These are phyloP conservation scores for Coniochaeta hoffmannii DNA, from an alignment of 2,329 filamentous ascomycete species.

Conservation along the genomic window DNA sequence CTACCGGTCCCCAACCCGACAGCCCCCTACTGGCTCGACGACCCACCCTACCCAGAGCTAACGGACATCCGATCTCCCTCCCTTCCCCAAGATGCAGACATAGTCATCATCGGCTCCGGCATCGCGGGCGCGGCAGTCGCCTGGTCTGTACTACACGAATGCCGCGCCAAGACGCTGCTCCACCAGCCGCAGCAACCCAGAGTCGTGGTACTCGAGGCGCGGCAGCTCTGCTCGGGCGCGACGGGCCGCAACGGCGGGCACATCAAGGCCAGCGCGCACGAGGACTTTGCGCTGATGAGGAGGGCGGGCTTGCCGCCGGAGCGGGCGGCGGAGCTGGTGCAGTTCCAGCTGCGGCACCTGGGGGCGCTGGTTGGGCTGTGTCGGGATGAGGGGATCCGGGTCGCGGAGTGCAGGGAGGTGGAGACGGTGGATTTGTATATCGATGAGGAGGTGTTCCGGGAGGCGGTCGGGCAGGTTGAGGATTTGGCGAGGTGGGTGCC, in stretches of 20 bases:
- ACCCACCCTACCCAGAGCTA: constrained; percentile 28
- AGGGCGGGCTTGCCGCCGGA: constrained; percentile 19
- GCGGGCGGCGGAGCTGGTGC: constrained; percentile 30
- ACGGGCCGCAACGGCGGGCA: constrained; percentile 48
- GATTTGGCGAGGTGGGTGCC: constrained; percentile 29
- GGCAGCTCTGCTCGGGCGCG: constrained; percentile 40
- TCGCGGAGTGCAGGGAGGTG: constrained; percentile 34
- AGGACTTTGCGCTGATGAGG: background rate
- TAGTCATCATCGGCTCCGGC: constrained; percentile 46
- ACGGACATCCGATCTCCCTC: constrained; percentile 22
- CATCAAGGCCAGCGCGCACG: constrained; percentile 26
- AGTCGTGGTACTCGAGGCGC: constrained; percentile 43
- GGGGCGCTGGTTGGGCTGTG: constrained; percentile 30
- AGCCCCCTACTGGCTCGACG: constrained; percentile 36
- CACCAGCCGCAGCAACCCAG: background rate
- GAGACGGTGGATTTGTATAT: constrained; percentile 35
- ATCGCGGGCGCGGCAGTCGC: constrained; percentile 40
- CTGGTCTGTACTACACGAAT: constrained; percentile 13
- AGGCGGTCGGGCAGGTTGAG: constrained; percentile 1
- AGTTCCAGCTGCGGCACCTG: constrained; percentile 37
- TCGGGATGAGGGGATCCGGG: constrained; percentile 18
- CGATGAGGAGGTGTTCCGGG: background rate
- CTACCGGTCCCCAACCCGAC: constrained; percentile 34
- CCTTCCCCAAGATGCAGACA: constrained; percentile 31
- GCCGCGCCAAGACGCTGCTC: constrained; percentile 6